Percentiles rank a stretch among this genome's conserved stretches.
Conservation (phyloP, 2,329 filamentous ascomycete genomes). For the Exserohilum rostratum region DNA sequence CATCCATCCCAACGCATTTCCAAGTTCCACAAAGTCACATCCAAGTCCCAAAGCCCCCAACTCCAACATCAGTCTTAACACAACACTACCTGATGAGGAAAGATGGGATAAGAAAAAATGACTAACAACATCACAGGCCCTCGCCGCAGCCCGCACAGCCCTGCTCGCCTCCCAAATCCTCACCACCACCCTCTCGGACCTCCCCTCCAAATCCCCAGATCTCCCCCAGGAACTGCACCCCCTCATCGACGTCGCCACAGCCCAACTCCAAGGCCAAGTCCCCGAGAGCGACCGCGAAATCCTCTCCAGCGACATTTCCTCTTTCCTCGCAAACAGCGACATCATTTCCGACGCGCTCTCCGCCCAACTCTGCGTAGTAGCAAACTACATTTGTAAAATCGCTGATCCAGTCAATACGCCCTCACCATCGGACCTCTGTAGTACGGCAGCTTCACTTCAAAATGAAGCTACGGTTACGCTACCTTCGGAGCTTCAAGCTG, state of each 20-base stretch:
- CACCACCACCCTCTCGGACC: constrained; percentile 40
- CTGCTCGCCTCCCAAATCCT: constrained; percentile 44
- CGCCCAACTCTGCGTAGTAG: constrained; percentile 36
- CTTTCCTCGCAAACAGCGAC: constrained; percentile 49
- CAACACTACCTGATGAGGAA: background rate
- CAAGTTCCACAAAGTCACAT: no score
- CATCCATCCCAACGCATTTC: background rate
- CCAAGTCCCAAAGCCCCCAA: no score
- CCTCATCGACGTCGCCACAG: constrained; percentile 51
- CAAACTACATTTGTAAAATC: constrained; percentile 43
- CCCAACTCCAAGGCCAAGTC: constrained; percentile 48
- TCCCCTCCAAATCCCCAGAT: constrained; percentile 43
- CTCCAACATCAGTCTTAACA: no score
- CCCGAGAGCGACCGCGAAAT: constrained; percentile 46
- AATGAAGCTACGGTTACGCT: constrained; percentile 21
- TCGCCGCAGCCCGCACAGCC: constrained; percentile 44
- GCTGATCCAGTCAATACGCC: constrained; percentile 29
- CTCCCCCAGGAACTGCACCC: constrained; percentile 53
- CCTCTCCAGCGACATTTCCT: constrained; percentile 47
- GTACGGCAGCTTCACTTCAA: constrained; percentile 16
- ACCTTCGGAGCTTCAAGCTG: constrained; percentile 31
- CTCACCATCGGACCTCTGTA: constrained; percentile 13
- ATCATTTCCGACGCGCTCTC: constrained; percentile 45
- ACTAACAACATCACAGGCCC: constrained; percentile 39
- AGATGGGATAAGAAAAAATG: background rate